Percentiles rank a stretch among this genome's conserved stretches.
phyloP scores from a whole-genome alignment of 306 rosid genomes.

The Parietaria judaica region DNA sequence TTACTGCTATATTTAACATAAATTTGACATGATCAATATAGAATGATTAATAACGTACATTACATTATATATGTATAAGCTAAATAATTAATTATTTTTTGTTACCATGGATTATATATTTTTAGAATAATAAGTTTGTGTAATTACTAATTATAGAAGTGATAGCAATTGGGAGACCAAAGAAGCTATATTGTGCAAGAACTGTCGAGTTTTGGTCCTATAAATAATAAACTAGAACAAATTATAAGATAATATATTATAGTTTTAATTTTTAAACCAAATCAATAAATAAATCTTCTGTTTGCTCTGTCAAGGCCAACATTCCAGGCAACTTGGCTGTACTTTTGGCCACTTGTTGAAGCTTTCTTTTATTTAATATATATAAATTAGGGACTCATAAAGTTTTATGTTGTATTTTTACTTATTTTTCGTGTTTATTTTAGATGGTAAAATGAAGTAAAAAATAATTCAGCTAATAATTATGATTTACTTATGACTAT shows the following conservation, averaged over 20 bases:
- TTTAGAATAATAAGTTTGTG: conserved; percentile 1
- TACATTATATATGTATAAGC: too few relatives aligned
- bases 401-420: conserved; percentile 1
- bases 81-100: not conserved
- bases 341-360: conserved; percentile 8
- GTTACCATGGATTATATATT: not conserved
- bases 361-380: not conserved
- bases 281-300: not conserved
- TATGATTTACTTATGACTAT: conserved; percentile 14
- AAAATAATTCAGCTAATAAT: not conserved
- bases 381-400: not conserved
- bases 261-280: not conserved
- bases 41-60: too few relatives aligned
- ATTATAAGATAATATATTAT: too few relatives aligned
- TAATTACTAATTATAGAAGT: conserved; percentile 21
- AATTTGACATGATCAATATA: too few relatives aligned
- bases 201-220: conserved; percentile 22
- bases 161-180: conserved; percentile 34
- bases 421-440: not conserved
- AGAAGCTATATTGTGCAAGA: conserved; percentile 26
- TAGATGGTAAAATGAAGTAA: not conserved
- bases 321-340: conserved; percentile 17
- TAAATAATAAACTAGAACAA: not conserved
- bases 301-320: conserved; percentile 27
- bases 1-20: too few relatives aligned